Evolutionary conservation across 768 basidiomycete species (phyloP), one percentile per base, ranked within the genome.

Genomic region (Xanthoconium stramineum): DNA sequence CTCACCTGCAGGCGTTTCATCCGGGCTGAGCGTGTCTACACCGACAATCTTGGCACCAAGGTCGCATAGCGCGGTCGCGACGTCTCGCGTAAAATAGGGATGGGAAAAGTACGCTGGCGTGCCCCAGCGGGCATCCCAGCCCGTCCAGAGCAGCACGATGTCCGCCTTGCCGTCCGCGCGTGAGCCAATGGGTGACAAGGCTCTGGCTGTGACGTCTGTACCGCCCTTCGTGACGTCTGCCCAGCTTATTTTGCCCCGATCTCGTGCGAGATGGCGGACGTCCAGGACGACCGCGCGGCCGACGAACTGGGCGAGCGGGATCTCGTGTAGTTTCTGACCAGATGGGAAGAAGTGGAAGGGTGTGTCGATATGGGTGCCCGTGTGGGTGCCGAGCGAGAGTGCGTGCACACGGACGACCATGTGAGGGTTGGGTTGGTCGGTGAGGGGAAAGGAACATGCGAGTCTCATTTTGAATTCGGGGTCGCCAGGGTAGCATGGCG

Each of bases 351-450:
- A 90, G 64, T 91, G 89, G 48, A 79, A 83, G 0, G 89, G 89
- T 1, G 88, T 86, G 62, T 91, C 89, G 68, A 91, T 76, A 72
- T 91, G 89, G 3, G 89, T 91, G 45, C 89, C 89, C 2, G 85
- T 84, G 64, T 91, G 89, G 1, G 88, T 83, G 5, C 85, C 80
- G 20, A 89, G 62, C 29, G 79, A 72, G 47, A 91, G 70, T 0
- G 74, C 52, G 6, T 68, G 63, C 24, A 71, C 65, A 4, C 63
- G 63, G 58, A 69, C 62, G 48, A 61, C 58, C 46, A 61, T 57
- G 13, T 28, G 24, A 42, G 55, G 6, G n/a, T 52, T 47, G 12
- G 45, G 17, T 46, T 37, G 43, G n/a, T 47, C 20, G 53, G 15
- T 28, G 35, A 66, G 55, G 17, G 62, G 63, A 32, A 51, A 51